A percentile compares a stretch with the other conserved stretches of the same genome.
These are phyloP conservation scores for Mycena latifolia DNA, from an alignment of 768 basidiomycete genomes.

Conservation along the genomic window DNA sequence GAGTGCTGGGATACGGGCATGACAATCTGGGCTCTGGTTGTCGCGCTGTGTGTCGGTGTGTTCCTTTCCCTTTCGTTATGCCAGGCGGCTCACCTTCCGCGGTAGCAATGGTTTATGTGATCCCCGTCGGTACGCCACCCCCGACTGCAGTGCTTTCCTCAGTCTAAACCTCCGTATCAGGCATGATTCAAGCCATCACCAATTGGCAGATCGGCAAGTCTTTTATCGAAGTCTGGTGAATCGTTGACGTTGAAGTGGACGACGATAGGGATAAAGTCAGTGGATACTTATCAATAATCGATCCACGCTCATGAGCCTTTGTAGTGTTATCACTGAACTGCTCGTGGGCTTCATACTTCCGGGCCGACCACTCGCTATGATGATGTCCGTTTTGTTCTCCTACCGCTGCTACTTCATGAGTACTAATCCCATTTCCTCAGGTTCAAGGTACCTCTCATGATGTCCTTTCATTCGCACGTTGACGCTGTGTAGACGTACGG, in stretches of 20 bases:
- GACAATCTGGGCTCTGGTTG: constrained; percentile 75
- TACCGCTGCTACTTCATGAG: background rate
- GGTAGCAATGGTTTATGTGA: constrained; percentile 68
- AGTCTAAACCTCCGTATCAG: constrained; percentile 33
- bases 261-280: constrained; percentile 51
- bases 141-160: background rate
- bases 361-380: constrained; percentile 81
- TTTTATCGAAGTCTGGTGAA: background rate
- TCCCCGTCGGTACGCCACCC: constrained; percentile 73
- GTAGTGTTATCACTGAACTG: constrained; percentile 80
- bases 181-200: constrained; percentile 85
- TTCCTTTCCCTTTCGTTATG: constrained; percentile 3
- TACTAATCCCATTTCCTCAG: constrained; percentile 34
- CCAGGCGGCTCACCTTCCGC: constrained; percentile 7
- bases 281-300: background rate
- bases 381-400: constrained; percentile 62
- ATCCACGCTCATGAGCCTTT: background rate
- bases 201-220: constrained; percentile 49
- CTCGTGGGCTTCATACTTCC: constrained; percentile 72
- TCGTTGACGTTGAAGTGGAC: background rate
- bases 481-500: constrained; percentile 63
- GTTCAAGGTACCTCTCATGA: constrained; percentile 50
- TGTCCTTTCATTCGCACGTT: constrained; percentile 2
- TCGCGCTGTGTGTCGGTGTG: constrained; percentile 62
- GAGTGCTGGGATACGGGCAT: constrained; percentile 76